Evolutionary conservation across 306 rosid genomes (phyloP), one percentile per base, ranked within the genome.

Genomic region (Corylus americana): DNA sequence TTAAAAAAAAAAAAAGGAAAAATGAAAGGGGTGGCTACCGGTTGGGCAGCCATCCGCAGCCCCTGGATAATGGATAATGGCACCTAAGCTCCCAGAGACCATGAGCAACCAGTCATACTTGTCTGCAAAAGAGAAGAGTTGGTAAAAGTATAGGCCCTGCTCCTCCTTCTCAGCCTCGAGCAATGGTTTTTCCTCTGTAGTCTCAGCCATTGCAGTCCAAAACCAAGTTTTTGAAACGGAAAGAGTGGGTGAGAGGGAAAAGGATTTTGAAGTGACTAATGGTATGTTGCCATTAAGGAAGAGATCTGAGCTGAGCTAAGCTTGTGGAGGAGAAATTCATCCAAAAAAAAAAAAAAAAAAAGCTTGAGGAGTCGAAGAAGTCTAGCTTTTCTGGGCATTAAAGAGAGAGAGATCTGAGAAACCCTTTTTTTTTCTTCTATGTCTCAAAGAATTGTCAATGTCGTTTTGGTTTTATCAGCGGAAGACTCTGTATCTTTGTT

Each of bases 91-190:
- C 1, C 99, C 99, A 2, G 87, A 76, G 79, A 80, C 79, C 99
- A 96, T 96, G 25, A 96, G 91, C 42, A 89, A 57, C 51, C 74
- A 89, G 58, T 96, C 99, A 74, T 80, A 93, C 78, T 90, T 93
- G 81, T 96, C 98, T 17, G 99, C 99, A 70, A 93, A 96, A 48
- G 91, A 89, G 84, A 96, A 93, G 78, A 93, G 99, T 79, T 90
- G 87, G 82, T 78, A 84, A 79, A 96, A 96, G n/a, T 97, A 94
- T 11, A 96, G 58, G 77, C 86, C 93, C 49, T 96, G 98, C 75
- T 96, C 98, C 75, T 93, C 93, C 92, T 96, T 93, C 97, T 96
- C 97, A 4, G 97, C 91, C 69, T 91, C 98, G 17, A 97, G 92
- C 78, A 87, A 78, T 82, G 92, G 66, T 87, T 90, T 91, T 11